These are phyloP conservation scores for Cryphonectria parasitica DNA, from an alignment of 2,329 filamentous ascomycete species.

Conservation along the genomic window DNA sequence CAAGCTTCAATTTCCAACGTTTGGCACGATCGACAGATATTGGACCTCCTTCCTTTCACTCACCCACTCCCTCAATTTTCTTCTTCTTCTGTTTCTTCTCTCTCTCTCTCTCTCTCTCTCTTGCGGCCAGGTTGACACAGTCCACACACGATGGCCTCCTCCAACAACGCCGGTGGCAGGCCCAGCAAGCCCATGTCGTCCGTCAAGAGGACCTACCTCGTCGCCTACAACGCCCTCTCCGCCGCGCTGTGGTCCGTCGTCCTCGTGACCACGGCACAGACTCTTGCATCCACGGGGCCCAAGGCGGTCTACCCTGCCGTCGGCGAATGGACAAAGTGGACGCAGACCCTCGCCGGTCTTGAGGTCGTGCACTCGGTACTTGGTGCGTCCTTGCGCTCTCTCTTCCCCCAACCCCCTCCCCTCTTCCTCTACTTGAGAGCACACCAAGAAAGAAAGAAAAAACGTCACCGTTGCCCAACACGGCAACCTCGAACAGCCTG, in stretches of 20 bases:
- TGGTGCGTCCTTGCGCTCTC: slow-evolving; percentile 54
- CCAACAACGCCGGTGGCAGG: slow-evolving; percentile 24
- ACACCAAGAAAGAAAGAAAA: no score
- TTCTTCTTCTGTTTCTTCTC: no score
- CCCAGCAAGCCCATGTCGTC: slow-evolving; percentile 38
- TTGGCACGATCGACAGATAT: neutral
- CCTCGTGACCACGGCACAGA: slow-evolving; percentile 65
- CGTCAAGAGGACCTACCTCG: slow-evolving; percentile 26
- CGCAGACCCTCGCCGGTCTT: slow-evolving; percentile 80
- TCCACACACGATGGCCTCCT: slow-evolving; percentile 24
- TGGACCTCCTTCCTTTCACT: neutral
- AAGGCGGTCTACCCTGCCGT: slow-evolving; percentile 63
- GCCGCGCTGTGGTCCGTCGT: slow-evolving; percentile 74
- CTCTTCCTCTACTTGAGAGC: neutral
- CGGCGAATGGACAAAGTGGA: slow-evolving; percentile 73
- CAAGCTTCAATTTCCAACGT: neutral
- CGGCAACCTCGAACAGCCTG: neutral
- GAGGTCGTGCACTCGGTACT: slow-evolving; percentile 82
- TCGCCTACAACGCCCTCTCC: slow-evolving; percentile 28
- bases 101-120: no score
- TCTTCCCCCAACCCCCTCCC: no score
- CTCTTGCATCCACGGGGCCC: slow-evolving; percentile 59
- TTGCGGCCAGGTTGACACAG: neutral
- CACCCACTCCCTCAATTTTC: neutral
- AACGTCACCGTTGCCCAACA: neutral